phyloP scores from a whole-genome alignment of 305 asterid species.

The Vinca major region DNA sequence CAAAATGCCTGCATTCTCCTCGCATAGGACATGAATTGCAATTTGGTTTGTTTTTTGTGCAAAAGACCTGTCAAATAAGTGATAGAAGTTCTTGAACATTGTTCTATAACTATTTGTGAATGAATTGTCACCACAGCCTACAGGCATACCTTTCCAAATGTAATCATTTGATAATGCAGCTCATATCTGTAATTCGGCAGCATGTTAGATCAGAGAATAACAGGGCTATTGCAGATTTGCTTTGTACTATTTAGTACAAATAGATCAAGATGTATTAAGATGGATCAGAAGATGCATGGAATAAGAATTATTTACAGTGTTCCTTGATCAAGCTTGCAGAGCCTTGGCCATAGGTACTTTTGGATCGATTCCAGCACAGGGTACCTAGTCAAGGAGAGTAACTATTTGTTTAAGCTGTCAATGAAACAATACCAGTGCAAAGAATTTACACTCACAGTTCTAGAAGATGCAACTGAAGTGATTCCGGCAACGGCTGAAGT shows the following conservation, averaged over 20 bases:
- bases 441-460: conserved; percentile 64
- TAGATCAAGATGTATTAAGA: neutral
- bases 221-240: conserved; percentile 4
- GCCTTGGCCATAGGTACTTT: conserved; percentile 96
- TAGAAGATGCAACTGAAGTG: conserved; percentile 87
- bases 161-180: conserved; percentile 96
- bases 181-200: conserved; percentile 65
- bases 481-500: conserved; percentile 96
- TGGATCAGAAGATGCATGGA: neutral
- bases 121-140: conserved; percentile 4
- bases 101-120: conserved; percentile 7
- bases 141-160: conserved; percentile 87
- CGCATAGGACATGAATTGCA: conserved; percentile 99
- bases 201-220: conserved; percentile 24
- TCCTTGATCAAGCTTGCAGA: conserved; percentile 96
- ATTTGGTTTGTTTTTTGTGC: conserved; percentile 95
- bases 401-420: conserved; percentile 21
- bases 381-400: conserved; percentile 49
- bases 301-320: conserved; percentile 52
- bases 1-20: conserved; percentile 99
- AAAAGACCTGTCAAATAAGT: conserved; percentile 64
- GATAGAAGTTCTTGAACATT: conserved; percentile 18
- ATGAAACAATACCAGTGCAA: conserved; percentile 10
- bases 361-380: conserved; percentile 92
- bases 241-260: neutral